Percentiles rank a stretch among this genome's conserved stretches.
These are phyloP conservation scores for Colletotrichum sp. DNA, from an alignment of 2,329 filamentous ascomycete species.

Conservation along the genomic window DNA sequence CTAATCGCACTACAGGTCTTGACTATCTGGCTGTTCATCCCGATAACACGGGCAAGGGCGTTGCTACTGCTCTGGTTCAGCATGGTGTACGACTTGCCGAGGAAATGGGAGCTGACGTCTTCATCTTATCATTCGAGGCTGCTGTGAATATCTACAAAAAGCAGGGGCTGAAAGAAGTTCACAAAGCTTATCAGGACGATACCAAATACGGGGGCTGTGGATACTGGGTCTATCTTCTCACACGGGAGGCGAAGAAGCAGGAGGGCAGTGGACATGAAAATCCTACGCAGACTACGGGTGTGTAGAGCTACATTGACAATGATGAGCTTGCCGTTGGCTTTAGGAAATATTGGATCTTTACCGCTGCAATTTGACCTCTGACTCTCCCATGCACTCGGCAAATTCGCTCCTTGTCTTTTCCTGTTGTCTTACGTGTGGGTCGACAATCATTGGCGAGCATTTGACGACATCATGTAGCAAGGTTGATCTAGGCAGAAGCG, in stretches of 20 bases:
- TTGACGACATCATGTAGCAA: background rate
- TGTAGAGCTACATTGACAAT: background rate
- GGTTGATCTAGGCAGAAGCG: background rate
- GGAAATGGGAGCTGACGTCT: slow-evolving; percentile 28
- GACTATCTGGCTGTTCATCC: slow-evolving; percentile 34
- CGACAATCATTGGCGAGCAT: background rate
- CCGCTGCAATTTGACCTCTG: background rate
- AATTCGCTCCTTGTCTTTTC: background rate
- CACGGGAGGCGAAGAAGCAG: background rate
- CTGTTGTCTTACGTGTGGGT: background rate
- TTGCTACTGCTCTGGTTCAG: slow-evolving; percentile 28
- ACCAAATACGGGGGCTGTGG: background rate
- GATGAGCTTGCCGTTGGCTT: background rate
- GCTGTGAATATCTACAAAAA: slow-evolving; percentile 26
- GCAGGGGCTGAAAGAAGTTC: slow-evolving; percentile 27
- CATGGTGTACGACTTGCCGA: slow-evolving; percentile 28
- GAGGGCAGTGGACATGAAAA: background rate
- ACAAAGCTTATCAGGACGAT: slow-evolving; percentile 30
- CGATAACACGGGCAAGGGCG: slow-evolving; percentile 29
- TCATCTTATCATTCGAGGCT: slow-evolving; percentile 26
- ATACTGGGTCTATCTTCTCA: slow-evolving; percentile 4
- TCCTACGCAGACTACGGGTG: background rate
- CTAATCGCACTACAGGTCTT: slow-evolving; percentile 17
- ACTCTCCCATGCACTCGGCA: background rate
- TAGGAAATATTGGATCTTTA: background rate